Base-by-base conservation (phyloP, 352 stramenopile species). In the Labyrinthula sp. region DNA sequence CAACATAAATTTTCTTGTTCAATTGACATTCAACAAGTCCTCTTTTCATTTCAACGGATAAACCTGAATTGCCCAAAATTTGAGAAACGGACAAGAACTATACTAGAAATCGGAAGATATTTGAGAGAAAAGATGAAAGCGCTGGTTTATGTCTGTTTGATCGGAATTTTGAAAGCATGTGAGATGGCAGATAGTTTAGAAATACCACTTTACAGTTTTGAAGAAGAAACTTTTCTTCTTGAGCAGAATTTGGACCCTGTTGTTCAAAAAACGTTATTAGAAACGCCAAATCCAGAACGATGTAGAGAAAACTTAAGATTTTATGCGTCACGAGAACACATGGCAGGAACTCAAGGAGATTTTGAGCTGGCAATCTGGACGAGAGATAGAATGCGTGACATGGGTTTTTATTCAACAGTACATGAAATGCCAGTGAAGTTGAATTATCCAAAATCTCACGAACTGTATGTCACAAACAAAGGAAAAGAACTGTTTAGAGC, bases 351-450 rank as follows among this genome's bases (percentile, higher is more conserved):
- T 8, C 29, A 41, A 4, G 64, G 64, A 5, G 65, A 73, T 55
- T 29, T 36, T 4, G 25, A 61, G n/a, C 67, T 69, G 59, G 65
- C 64, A 1, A 22, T 66, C n/a, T 73, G 61, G 47, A 62, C 70
- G 10, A 33, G 38, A 17, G 34, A 57, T 22, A 57, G 68, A 41
- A 73, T 79, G 22, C 39, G 66, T 25, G 59, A 62, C 0, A 68
- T 68, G 26, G 73, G 73, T 0, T 61, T 48, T 9, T 21, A 74
- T 7, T 57, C 71, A 8, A 57, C 69, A 25, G 72, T 75, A 25
- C 54, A 72, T 31, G 54, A 73, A 30, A 70, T 82, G 23, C 62
- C 76, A 30, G 65, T 67, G 15, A 45, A 79, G 21, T 56, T 86
- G n/a, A 80, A 69, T 3, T 59, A 68, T 29, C 75, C 75, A 0